Conservation (phyloP, 2,329 filamentous ascomycete species). For the Aspergillus cejpii region DNA sequence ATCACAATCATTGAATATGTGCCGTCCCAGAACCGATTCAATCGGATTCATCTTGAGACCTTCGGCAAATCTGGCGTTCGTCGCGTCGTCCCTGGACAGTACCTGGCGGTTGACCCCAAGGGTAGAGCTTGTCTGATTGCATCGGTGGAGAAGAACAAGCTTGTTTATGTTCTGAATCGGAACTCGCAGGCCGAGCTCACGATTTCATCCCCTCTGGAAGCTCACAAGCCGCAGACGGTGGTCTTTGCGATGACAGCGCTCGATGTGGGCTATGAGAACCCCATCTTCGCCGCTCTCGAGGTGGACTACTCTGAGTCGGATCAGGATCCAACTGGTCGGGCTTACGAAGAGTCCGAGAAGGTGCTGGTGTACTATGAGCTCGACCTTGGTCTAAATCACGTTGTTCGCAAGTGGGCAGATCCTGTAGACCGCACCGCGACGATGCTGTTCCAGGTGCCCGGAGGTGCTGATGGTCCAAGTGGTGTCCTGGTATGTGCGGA, state of each 20-base stretch:
- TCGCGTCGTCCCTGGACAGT: slow-evolving; percentile 90
- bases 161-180: slow-evolving; percentile 96
- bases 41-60: slow-evolving; percentile 86
- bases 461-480: slow-evolving; percentile 86
- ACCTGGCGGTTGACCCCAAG: slow-evolving; percentile 90
- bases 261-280: slow-evolving; percentile 95
- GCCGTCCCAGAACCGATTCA: slow-evolving; percentile 77
- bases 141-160: slow-evolving; percentile 96
- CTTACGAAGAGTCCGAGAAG: slow-evolving; percentile 75
- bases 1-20: slow-evolving; percentile 92
- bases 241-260: slow-evolving; percentile 82
- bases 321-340: slow-evolving; percentile 79
- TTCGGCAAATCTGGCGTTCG: slow-evolving; percentile 96
- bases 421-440: slow-evolving; percentile 83
- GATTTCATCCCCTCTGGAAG: slow-evolving; percentile 94
- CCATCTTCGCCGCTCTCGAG: slow-evolving; percentile 90
- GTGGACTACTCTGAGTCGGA: slow-evolving; percentile 89
- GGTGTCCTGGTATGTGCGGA: slow-evolving; percentile 92
- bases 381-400: slow-evolving; percentile 91
- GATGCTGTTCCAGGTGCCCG: slow-evolving; percentile 89
- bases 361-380: slow-evolving; percentile 95
- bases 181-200: slow-evolving; percentile 91
- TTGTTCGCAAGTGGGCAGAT: slow-evolving; percentile 94
- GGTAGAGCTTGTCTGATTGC: slow-evolving; percentile 91
- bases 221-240: slow-evolving; percentile 84